These are phyloP conservation scores for Cadophora gregata DNA, from an alignment of 2,329 filamentous ascomycete species.

Conservation along the genomic window DNA sequence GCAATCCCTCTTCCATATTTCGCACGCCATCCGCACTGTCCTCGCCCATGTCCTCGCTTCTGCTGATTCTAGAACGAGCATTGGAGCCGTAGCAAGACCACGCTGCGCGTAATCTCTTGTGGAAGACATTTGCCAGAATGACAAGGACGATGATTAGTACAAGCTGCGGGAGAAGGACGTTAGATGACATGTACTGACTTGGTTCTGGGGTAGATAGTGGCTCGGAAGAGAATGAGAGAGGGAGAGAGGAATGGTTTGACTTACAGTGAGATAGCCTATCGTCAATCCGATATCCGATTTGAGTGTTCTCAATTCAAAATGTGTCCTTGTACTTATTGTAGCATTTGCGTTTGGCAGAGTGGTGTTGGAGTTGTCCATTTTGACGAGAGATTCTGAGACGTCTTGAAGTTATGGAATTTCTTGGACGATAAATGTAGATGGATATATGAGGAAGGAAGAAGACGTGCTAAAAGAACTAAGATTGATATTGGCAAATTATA, in stretches of 20 bases:
- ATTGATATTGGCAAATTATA: no score
- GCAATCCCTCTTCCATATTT: background rate
- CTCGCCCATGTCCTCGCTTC: background rate
- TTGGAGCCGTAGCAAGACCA: background rate
- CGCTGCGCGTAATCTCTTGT: background rate
- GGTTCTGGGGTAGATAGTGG: no score
- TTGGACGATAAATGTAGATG: background rate
- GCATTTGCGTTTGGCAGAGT: background rate
- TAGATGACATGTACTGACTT: background rate
- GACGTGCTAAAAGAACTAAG: background rate
- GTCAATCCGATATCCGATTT: background rate
- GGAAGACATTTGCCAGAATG: background rate
- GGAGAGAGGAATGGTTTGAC: background rate
- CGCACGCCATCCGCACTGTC: background rate
- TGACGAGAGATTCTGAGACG: background rate
- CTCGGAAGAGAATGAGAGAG: background rate
- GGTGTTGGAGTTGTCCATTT: background rate
- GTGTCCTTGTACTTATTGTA: background rate
- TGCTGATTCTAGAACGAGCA: background rate
- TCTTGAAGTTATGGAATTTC: background rate
- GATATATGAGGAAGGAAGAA: background rate
- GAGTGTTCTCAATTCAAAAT: background rate
- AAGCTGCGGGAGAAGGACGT: background rate
- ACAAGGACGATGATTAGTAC: background rate
- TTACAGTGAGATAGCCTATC: background rate